phyloP scores from a whole-genome alignment of 73 alveolate species.

The Breviolum minutum region DNA sequence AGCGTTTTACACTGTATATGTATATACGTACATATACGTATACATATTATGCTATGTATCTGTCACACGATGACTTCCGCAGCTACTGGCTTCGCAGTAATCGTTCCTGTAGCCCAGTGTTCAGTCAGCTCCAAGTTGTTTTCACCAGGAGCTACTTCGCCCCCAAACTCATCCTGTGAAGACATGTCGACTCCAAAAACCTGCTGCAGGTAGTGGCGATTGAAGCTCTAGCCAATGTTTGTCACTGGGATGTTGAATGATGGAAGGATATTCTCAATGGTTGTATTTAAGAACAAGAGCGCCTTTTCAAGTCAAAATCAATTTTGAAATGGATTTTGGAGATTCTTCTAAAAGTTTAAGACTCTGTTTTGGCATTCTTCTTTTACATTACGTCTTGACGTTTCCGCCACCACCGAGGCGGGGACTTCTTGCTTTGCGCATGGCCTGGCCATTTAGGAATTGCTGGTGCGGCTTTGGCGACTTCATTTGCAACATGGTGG shows the following conservation, averaged over 20 bases:
- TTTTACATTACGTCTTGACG: not conserved
- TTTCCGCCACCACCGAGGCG: not conserved
- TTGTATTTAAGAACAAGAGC: not conserved
- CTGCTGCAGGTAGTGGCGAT: slow-evolving; percentile 33
- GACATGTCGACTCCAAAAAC: too few relatives aligned
- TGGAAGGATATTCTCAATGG: not conserved
- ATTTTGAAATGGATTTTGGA: not conserved
- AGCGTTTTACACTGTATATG: too few relatives aligned
- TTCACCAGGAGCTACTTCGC: too few relatives aligned
- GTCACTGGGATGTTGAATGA: not conserved
- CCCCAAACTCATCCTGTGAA: too few relatives aligned
- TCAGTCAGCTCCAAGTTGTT: too few relatives aligned
- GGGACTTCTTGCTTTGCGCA: slow-evolving; percentile 34
- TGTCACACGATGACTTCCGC: too few relatives aligned
- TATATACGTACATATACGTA: too few relatives aligned
- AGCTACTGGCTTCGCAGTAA: too few relatives aligned
- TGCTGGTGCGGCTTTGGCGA: slow-evolving; percentile 88
- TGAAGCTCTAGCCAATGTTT: slow-evolving; percentile 38
- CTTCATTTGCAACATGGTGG: slow-evolving; percentile 69
- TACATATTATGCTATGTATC: too few relatives aligned
- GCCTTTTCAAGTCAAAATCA: not conserved
- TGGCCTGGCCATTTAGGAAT: slow-evolving; percentile 88
- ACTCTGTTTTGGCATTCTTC: not conserved
- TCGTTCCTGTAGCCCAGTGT: too few relatives aligned
- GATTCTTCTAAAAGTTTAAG: not conserved